Percentiles rank a stretch among this genome's conserved stretches.
Conservation (phyloP, 2,329 filamentous ascomycete genomes). For the Parastagonospora nodorum region DNA sequence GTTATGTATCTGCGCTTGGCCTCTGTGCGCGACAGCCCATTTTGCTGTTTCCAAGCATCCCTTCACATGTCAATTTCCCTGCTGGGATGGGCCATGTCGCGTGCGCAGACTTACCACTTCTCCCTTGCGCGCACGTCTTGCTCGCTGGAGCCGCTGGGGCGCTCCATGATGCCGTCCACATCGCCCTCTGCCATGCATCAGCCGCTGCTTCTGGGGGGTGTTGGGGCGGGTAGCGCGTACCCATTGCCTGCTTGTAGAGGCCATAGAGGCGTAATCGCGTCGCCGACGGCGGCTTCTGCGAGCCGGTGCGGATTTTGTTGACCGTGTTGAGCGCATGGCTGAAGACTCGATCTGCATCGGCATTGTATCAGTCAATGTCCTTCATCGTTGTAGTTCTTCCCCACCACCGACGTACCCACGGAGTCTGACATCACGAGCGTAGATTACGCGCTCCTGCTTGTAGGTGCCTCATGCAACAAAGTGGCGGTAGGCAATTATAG, state of each 20-base stretch:
- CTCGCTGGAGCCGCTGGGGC: conserved; percentile 63
- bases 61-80: conserved; percentile 40
- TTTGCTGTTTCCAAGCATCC: conserved; percentile 95
- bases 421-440: conserved; percentile 47
- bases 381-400: neutral
- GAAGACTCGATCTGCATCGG: conserved; percentile 83
- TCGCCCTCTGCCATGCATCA: conserved; percentile 71
- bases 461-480: conserved; percentile 15
- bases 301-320: conserved; percentile 95
- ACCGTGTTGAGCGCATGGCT: conserved; percentile 98
- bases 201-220: neutral
- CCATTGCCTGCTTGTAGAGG: conserved; percentile 98
- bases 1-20: conserved; percentile 94
- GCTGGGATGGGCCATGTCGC: conserved; percentile 8
- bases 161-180: conserved; percentile 90
- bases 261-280: conserved; percentile 94
- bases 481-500: neutral
- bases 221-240: conserved; percentile 41
- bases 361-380: conserved; percentile 5
- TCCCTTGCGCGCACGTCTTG: conserved; percentile 61
- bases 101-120: conserved; percentile 64
- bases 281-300: conserved; percentile 80
- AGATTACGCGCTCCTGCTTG: conserved; percentile 23
- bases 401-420: conserved; percentile 40
- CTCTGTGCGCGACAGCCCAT: conserved; percentile 82